Evolutionary conservation across 2,329 filamentous ascomycete species (phyloP).

Genomic region (Ascochyta koolunga): DNA sequence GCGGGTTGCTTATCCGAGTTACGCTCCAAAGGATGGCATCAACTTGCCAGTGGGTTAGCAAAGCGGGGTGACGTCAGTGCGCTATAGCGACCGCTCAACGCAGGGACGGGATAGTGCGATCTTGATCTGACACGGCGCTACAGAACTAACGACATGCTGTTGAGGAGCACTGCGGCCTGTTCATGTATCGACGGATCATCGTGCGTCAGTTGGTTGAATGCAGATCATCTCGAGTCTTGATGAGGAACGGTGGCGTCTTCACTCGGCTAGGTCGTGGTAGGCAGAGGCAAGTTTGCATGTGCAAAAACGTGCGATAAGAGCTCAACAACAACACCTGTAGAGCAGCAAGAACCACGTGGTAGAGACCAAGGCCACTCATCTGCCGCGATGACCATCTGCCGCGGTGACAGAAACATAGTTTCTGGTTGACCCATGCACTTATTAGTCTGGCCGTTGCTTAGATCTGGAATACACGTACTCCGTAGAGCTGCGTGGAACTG

Average conservation of each 20-base stretch:
- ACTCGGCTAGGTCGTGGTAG: conserved; percentile 1
- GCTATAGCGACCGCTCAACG: conserved; percentile 5
- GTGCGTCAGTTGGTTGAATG: conserved; percentile 9
- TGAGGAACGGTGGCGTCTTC: neutral
- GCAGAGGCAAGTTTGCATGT: conserved; percentile 2
- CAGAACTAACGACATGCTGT: conserved; percentile 13
- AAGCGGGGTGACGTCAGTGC: conserved; percentile 26
- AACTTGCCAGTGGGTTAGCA: conserved; percentile 9
- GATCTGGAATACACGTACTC: conserved; percentile 4
- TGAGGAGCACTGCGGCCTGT: conserved; percentile 12
- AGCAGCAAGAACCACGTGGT: neutral
- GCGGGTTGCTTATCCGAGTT: conserved; percentile 1
- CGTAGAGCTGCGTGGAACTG: neutral
- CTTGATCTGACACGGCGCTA: conserved; percentile 17
- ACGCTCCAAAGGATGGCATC: conserved; percentile 9
- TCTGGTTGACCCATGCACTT: neutral
- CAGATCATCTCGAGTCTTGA: neutral
- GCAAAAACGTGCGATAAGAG: conserved; percentile 11
- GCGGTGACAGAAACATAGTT: neutral
- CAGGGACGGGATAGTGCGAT: conserved; percentile 20
- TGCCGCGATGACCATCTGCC: too few species aligned
- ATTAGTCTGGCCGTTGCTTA: conserved; percentile 1
- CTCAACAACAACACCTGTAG: conserved; percentile 3
- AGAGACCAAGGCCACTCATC: neutral
- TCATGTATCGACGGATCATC: conserved; percentile 8